These are phyloP conservation scores for Xylariales sp. DNA, from an alignment of 2,329 filamentous ascomycete species.

Conservation along the genomic window DNA sequence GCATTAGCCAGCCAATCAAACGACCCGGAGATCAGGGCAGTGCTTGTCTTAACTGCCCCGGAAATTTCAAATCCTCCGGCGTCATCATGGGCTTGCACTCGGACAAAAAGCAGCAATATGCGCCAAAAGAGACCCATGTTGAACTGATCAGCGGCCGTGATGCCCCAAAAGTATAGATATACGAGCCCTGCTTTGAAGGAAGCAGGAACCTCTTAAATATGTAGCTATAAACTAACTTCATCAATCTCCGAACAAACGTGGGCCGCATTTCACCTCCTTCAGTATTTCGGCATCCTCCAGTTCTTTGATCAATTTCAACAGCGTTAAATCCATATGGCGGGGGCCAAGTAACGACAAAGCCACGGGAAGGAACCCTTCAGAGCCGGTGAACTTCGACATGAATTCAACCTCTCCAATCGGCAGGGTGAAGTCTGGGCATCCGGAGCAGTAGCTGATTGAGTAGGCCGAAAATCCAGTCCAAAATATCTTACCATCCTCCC, in stretches of 20 bases:
- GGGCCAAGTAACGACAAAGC: conserved; percentile 14
- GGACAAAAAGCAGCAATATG: too few species aligned
- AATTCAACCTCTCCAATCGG: conserved; percentile 14
- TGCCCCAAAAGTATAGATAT: too few species aligned
- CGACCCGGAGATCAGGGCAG: too few species aligned
- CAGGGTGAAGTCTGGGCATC: conserved; percentile 16
- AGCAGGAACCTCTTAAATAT: too few species aligned
- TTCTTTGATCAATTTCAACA: conserved; percentile 11
- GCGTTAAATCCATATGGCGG: conserved; percentile 6
- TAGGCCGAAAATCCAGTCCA: conserved; percentile 15
- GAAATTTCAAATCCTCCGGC: too few species aligned
- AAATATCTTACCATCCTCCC: conserved; percentile 11
- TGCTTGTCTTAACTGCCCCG: too few species aligned
- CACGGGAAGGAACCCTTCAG: conserved; percentile 13
- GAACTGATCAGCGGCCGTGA: too few species aligned
- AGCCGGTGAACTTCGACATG: conserved; percentile 11
- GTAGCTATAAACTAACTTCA: background rate
- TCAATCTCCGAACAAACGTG: background rate
- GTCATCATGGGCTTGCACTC: too few species aligned
- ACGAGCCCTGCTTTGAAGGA: too few species aligned
- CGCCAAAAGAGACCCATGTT: too few species aligned
- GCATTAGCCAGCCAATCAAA: too few species aligned
- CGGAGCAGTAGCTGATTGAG: conserved; percentile 16
- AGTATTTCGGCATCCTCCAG: conserved; percentile 7
- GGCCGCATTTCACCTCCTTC: background rate